phyloP scores from a whole-genome alignment of 108 stramenopile genomes.

The Cyclostephanos tholiformis region DNA sequence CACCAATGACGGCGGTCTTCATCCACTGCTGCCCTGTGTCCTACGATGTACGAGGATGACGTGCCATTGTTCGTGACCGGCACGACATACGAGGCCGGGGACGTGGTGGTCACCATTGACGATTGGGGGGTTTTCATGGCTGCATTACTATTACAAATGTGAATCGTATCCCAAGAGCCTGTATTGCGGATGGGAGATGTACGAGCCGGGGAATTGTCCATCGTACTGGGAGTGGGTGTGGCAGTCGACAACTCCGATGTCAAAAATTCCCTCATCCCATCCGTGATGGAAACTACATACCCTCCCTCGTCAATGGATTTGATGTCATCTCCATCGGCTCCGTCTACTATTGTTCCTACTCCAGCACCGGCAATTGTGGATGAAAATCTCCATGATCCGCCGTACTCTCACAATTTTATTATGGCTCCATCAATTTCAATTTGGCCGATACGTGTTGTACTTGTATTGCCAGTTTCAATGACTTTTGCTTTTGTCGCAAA shows the following conservation, averaged over 20 bases:
- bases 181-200: constrained; percentile 39
- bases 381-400: neutral
- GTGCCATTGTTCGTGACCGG: constrained; percentile 7
- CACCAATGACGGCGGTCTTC: neutral
- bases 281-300: neutral
- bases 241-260: neutral
- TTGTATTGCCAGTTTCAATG: no score
- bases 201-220: constrained; percentile 43
- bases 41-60: constrained; percentile 5
- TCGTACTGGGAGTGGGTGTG: constrained; percentile 40
- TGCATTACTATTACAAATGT: constrained; percentile 30
- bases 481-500: no score
- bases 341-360: no score
- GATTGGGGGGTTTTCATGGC: no score
- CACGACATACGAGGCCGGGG: constrained; percentile 24
- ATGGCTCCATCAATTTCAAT: no score
- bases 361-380: neutral
- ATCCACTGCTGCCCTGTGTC: constrained; percentile 1
- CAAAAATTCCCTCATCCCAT: neutral
- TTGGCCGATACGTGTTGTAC: no score
- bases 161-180: constrained; percentile 23
- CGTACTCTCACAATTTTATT: no score
- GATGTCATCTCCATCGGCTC: no score
- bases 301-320: no score
- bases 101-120: constrained; percentile 24